Evolutionary conservation across 495 filamentous ascomycete species (phyloP), one percentile per base, ranked within the genome.

Genomic region (Tricharina praecox): DNA sequence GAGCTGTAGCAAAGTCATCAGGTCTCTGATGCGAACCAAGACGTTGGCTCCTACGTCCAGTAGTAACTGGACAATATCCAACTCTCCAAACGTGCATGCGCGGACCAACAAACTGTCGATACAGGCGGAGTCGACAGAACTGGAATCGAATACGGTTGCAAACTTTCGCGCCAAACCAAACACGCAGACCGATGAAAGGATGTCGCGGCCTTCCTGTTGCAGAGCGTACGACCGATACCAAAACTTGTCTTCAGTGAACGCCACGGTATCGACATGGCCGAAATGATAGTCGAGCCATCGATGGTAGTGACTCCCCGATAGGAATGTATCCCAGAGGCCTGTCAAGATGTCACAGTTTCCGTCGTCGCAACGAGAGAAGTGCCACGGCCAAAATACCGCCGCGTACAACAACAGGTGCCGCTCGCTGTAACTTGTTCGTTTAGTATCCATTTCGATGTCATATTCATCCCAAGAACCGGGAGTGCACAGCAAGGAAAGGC

Each of bases 341-440:
- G 15, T 42, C 19, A 42, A 25, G 15, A 18, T 42, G 3, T 42
- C 3, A 25, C 20, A 42, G 20, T 42, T 23, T 21, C 7, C 7
- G 39, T 42, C 25, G 4, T 28, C 23, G 4, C 42, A 33, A 32
- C 23, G 23, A 45, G 42, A 45, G 42, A 45, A 32, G 19, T 45
- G 42, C 42, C 42, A 45, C 11, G 42, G 42, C 42, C 42, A 45
- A 33, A 45, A 45, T 32, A 45, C 13, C 23, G 26, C 28, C 7
- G 23, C 15, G 19, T 45, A 45, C 13, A 33, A 21, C 18, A 45
- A 45, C 5, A 45, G 28, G 28, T 45, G 42, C 5, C 25, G 42
- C 8, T 33, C 20, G 9, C 23, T 33, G 19, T 45, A 24, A 7
- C 39, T 20, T 25, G 4, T 7, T 42, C 24, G 4, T 16, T 16